Conservation (phyloP, 331 rosid species). For the Acacia concinna region DNA sequence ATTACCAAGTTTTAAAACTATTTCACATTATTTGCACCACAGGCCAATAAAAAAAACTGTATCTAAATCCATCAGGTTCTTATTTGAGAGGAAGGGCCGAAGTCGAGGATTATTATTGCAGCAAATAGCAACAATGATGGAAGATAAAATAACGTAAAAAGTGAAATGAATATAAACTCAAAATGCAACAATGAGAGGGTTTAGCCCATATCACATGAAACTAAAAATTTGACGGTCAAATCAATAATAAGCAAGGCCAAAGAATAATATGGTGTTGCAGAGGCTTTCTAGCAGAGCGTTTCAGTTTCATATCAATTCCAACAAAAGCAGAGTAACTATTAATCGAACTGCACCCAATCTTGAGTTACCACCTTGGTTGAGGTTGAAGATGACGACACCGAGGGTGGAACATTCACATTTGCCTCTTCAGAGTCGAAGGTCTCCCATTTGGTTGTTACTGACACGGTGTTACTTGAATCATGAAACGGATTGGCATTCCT, state of each 20-base stretch:
- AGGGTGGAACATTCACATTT: constrained; percentile 48
- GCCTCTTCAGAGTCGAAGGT: constrained; percentile 63
- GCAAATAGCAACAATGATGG: neutral
- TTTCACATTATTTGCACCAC: no score
- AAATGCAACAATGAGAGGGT: neutral
- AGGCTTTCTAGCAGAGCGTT: constrained; percentile 7
- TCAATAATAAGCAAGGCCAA: constrained; percentile 22
- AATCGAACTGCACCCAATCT: constrained; percentile 61
- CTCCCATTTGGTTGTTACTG: constrained; percentile 70
- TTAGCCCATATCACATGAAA: neutral
- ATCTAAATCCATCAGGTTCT: no score
- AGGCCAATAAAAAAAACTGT: no score
- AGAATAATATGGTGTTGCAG: constrained; percentile 17
- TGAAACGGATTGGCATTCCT: constrained; percentile 56
- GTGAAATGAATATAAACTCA: neutral
- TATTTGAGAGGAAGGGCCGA: no score
- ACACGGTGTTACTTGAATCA: constrained; percentile 40
- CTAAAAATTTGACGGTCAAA: constrained; percentile 23
- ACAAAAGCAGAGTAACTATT: constrained; percentile 14
- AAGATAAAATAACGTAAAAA: neutral
- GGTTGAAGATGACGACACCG: constrained; percentile 51
- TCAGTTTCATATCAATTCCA: neutral
- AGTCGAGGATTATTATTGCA: neutral
- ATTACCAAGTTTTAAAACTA: no score
- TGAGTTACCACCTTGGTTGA: constrained; percentile 42